Conservation (phyloP, 768 basidiomycete genomes). For the Lactarius pseudohatsudake region DNA sequence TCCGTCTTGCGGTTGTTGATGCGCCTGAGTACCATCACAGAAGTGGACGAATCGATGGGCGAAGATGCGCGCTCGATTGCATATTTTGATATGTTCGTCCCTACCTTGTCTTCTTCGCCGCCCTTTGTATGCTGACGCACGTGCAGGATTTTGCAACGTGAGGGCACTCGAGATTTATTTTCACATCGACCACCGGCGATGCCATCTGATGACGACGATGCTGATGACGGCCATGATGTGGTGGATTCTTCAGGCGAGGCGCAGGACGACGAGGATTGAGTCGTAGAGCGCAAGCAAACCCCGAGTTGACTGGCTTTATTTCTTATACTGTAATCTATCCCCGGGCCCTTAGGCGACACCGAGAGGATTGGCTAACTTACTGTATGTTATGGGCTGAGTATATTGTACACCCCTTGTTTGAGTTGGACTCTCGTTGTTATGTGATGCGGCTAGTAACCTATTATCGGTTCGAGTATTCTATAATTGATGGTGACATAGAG, state of each 20-base stretch:
- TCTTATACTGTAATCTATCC: not conserved
- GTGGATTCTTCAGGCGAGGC: conserved; percentile 8
- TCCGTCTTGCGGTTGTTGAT: conserved; percentile 41
- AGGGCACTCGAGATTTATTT: conserved; percentile 61
- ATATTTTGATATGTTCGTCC: conserved; percentile 72
- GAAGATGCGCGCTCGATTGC: conserved; percentile 54
- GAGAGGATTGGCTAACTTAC: not conserved
- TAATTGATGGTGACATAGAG: too few species aligned
- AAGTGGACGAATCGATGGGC: conserved; percentile 35
- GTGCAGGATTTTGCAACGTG: conserved; percentile 56
- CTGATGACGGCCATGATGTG: conserved; percentile 31
- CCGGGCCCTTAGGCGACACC: not conserved
- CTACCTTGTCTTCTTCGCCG: conserved; percentile 21
- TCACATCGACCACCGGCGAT: conserved; percentile 41
- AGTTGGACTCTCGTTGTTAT: not conserved
- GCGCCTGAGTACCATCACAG: conserved; percentile 32
- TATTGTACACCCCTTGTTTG: not conserved
- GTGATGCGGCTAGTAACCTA: not conserved
- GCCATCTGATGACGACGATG: conserved; percentile 36
- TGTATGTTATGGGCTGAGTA: not conserved
- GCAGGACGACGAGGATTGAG: not conserved
- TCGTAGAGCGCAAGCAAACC: conserved; percentile 2
- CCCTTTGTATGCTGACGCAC: conserved; percentile 21
- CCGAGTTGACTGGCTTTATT: not conserved
- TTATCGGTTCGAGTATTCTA: too few species aligned